Conservation (phyloP, 371 early-diverging fungal species). For the Mucor irregularis region DNA sequence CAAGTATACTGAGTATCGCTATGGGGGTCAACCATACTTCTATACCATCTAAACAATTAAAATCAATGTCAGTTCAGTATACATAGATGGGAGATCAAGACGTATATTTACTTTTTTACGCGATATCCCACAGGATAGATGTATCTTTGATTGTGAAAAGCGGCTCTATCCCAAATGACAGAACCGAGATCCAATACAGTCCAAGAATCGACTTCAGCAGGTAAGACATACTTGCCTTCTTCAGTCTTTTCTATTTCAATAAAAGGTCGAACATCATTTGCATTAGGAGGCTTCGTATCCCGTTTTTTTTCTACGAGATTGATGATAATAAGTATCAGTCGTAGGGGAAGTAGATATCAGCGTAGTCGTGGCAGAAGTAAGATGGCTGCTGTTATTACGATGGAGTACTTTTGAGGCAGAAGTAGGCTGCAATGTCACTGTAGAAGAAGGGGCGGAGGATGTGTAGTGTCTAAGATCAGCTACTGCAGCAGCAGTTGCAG, state of each 20-base stretch:
- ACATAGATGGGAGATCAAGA: background rate
- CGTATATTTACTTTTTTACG: slow-evolving; percentile 42
- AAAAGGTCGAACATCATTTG: slow-evolving; percentile 36
- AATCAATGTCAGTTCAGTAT: background rate
- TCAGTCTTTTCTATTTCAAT: slow-evolving; percentile 59
- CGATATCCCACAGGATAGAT: slow-evolving; percentile 91
- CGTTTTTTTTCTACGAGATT: slow-evolving; percentile 40
- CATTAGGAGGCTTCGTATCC: slow-evolving; percentile 44
- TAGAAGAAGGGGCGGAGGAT: too few species aligned
- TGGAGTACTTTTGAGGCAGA: too few species aligned
- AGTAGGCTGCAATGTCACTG: too few species aligned
- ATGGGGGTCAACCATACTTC: slow-evolving; percentile 72
- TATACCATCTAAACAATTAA: slow-evolving; percentile 48
- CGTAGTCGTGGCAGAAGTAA: background rate
- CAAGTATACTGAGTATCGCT: slow-evolving; percentile 70
- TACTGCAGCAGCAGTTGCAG: background rate
- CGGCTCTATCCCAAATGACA: slow-evolving; percentile 73
- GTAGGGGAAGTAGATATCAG: background rate
- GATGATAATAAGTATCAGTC: slow-evolving; percentile 37
- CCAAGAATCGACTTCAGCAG: slow-evolving; percentile 77
- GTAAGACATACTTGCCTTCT: slow-evolving; percentile 70
- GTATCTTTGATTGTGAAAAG: slow-evolving; percentile 86
- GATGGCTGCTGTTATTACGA: background rate
- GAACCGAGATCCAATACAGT: slow-evolving; percentile 71
- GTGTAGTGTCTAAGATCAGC: background rate